Base-by-base conservation (phyloP, 106 monocot species). In the Chionographis japonica region DNA sequence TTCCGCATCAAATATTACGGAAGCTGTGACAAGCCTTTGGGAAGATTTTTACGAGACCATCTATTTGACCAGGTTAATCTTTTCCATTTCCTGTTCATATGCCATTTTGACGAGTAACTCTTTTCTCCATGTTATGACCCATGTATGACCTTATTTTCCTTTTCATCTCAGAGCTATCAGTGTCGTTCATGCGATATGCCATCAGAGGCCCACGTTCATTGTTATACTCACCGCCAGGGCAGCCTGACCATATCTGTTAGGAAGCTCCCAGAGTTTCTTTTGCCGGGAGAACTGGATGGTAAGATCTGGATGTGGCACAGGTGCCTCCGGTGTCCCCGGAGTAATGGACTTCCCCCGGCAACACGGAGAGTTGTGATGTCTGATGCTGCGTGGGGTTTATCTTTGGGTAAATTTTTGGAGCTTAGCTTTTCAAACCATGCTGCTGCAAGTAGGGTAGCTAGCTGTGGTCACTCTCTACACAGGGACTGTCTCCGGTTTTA, bases 401-500 rank as follows among this genome's bases (percentile, higher is more conserved):
- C 90, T 70, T 86, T 90, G 75, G 90, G 90, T 62, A 83, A 86
- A 72, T 90, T 86, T 73, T 78, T 90, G 84, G 90, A 90, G 70
- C 86, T 90, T 67, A 86, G 90, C 58, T 86, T 90, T 78, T 90
- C 93, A 43, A 93, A 98, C 79, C 92, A 93, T 81, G 83, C 87
- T 71, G 90, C 98, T 65, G 90, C 92, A 54, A 98, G 85, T 77
- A 83, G 93, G 81, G 98, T 98, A 3, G 98, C 98, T 51, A 85
- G 83, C 65, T 98, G 98, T 71, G 93, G 98, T 2, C 93, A 98
- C 70, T 93, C 92, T 70, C 87, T 98, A 72, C 98, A 98, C 50
- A 87, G 87, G 56, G 98, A 98, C 64, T 98, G 98, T 57, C 87
- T 98, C 54, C 84, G 92, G 12, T 98, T 93, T 69, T 98, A 98